Evolutionary conservation across 371 early-diverging fungal species (phyloP), one percentile per base, ranked within the genome.

Genomic region (Saksenaea vasiformis): DNA sequence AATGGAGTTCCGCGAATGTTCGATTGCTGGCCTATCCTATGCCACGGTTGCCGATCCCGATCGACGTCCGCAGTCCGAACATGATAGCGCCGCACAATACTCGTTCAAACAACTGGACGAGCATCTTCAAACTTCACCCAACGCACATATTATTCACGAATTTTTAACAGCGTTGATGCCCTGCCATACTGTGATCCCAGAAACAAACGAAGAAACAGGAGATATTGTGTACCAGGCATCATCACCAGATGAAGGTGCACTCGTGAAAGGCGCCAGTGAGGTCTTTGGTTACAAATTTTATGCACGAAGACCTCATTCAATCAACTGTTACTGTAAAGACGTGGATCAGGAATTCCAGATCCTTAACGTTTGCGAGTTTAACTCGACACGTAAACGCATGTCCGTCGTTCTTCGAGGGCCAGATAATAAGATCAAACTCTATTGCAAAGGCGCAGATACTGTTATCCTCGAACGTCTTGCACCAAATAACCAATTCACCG

Each of bases 131-230:
- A 73, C 66, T 43, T 85, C 86, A 37, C 72, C 72, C 36, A 76
- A 82, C 28, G 79, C 82, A 36, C 69, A 76, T 53, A 66, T 84
- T 26, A 84, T 90, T 43, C 79, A 85, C 17, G 91, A 91, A 67
- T 93, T 91, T 54, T 77, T 93, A 58, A 87, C 89, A 8, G 77
- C 94, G 1, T 78, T 98, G 13, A 88, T 96, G 57, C 91, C 93
- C n/a, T 98, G 98, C 71, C 98, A 98, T 71, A 98, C 98, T 5
- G 99, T 98, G 7, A 96, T 98, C 65, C 96, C 98, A 3, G 97
- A 97, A 72, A 72, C 69, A 3, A 67, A 64, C 7, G 74, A 80
- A 47, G 78, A 74, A 24, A 65, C 64, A 0, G 72, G 69, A 9
- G 80, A 80, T n/a, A 85, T 93, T 51, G 71, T 85, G 5, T 95